Base-by-base conservation (phyloP, 352 stramenopile species). In the Phytophthora rubi region DNA sequence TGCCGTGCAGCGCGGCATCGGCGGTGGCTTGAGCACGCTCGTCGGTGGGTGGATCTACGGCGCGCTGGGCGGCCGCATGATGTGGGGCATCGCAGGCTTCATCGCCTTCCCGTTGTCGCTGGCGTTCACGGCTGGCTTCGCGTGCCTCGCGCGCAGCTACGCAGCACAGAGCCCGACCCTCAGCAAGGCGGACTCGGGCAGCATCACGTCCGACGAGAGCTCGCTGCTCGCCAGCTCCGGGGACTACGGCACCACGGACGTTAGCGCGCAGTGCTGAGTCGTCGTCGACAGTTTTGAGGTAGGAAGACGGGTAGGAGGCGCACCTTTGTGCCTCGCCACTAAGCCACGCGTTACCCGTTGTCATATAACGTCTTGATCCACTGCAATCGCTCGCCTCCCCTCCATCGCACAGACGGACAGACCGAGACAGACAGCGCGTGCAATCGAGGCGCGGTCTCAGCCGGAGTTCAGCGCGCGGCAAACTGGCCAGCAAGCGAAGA, bases 41-140 rank as follows among this genome's bases (percentile, higher is more conserved):
- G 62, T 61, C 16, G 78, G 78, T 3, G 78, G 78, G 0, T 83
- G 76, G 60, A 59, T 85, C 49, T 85, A 83, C 58, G 68, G 75
- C n/a, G 52, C 64, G 6, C 58, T 76, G 30, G 78, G 73, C 18
- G 63, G 73, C 0, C 72, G 75, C 58, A 60, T n/a, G 21, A 81
- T 85, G 75, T 85, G 75, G 78, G 47, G 51, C 21, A 73, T 81
- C 52, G 75, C 72, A 5, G 72, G 59, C n/a, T 71, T 79, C 49
- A 51, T 72, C 53, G 62, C 81, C 33, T 85, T 79, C 37, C 71
- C 74, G 16, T 63, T 79, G 26, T 66, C 71, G 30, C 42, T 81
- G 37, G 4, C 68, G 53, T 70, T 51, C 65, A 61, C 55, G 10
- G 42, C 51, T 2, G 74, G 61, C 9, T 81, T 81, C 37, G 53